phyloP scores from a whole-genome alignment of 2,329 filamentous ascomycete genomes.

The Chalaropsis ovoidea region DNA sequence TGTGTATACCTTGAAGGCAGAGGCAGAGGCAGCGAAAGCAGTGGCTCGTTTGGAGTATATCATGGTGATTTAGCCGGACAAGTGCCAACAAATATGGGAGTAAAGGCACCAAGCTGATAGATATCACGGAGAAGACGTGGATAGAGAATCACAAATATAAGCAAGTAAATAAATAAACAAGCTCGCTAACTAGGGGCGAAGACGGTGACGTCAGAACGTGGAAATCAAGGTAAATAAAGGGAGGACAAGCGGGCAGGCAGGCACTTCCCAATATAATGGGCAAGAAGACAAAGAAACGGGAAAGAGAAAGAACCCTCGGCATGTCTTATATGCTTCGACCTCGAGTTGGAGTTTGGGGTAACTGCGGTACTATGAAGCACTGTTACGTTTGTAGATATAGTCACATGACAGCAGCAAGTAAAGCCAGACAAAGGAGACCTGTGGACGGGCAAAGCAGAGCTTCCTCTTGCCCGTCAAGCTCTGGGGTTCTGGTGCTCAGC shows the following conservation, averaged over 20 bases:
- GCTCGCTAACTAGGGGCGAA: background rate
- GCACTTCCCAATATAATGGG: background rate
- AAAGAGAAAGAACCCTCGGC: background rate
- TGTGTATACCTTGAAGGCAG: background rate
- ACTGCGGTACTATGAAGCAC: background rate
- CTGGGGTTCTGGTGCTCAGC: background rate
- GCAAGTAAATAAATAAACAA: background rate
- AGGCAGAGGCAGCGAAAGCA: background rate
- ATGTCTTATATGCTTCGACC: background rate
- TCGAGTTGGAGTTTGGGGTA: background rate
- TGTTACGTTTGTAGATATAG: background rate
- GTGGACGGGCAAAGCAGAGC: background rate
- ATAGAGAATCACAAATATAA: no score
- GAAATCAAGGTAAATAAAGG: background rate
- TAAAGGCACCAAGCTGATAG: background rate
- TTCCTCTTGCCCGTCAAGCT: background rate
- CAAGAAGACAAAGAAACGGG: background rate
- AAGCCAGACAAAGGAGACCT: background rate
- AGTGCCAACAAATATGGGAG: background rate
- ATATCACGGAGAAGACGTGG: background rate
- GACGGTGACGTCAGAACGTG: background rate
- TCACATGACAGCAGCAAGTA: background rate
- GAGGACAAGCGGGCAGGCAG: background rate
- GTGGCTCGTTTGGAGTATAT: background rate
- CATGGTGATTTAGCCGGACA: background rate